Conservation (phyloP, 2,329 filamentous ascomycete genomes). For the Fonsecaea multimorphosa region DNA sequence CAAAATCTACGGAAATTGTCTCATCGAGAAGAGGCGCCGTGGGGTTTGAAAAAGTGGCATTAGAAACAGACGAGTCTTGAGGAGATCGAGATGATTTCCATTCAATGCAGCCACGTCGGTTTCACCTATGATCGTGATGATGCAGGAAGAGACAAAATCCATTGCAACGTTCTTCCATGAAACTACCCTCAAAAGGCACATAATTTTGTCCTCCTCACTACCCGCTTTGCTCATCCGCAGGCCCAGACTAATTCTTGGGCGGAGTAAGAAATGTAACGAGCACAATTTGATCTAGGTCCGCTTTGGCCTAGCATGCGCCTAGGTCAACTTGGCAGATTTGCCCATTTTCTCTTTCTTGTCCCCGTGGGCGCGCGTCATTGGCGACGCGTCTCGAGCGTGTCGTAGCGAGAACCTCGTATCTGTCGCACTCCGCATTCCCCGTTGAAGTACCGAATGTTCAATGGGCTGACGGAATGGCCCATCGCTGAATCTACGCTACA, state of each 20-base stretch:
- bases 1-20: not conserved
- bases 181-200: not conserved
- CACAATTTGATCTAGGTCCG: too few species aligned
- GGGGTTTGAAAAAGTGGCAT: not conserved
- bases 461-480: not conserved
- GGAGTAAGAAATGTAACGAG: not conserved
- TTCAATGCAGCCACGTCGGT: not conserved
- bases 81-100: constrained; percentile 2
- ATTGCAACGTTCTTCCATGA: not conserved
- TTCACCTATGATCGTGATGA: not conserved
- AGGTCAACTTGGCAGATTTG: constrained; percentile 3
- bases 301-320: too few species aligned
- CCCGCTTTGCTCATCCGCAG: not conserved
- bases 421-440: not conserved
- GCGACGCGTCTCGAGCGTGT: constrained; percentile 8
- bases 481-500: not conserved
- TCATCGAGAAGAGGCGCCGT: not conserved
- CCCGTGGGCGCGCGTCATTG: constrained; percentile 13
- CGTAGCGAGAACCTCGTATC: not conserved
- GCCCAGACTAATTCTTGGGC: not conserved
- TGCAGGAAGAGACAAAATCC: not conserved
- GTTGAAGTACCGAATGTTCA: not conserved
- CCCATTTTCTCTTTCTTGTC: not conserved
- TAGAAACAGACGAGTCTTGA: not conserved
- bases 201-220: not conserved